phyloP scores from a whole-genome alignment of 331 rosid species.

The Malus hybrid region DNA sequence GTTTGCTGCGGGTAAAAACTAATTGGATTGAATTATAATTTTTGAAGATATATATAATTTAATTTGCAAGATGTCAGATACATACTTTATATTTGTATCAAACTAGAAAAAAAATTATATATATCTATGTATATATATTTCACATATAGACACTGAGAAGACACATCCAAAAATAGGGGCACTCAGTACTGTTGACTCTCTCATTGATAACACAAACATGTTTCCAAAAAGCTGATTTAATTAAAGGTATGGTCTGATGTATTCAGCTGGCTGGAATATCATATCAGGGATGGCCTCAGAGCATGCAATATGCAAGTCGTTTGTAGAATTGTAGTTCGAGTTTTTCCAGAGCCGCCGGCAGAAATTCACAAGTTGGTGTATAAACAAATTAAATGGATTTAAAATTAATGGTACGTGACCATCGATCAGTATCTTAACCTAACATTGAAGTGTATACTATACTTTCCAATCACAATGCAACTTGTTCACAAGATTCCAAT shows the following conservation, averaged over 20 bases:
- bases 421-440: slow-evolving; percentile 1
- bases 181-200: not conserved
- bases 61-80: not conserved
- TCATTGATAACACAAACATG: not conserved
- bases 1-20: not conserved
- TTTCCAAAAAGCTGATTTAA: not conserved
- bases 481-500: slow-evolving; percentile 7
- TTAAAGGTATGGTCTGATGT: not conserved
- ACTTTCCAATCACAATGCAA: not conserved
- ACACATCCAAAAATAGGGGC: not conserved
- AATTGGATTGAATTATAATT: not conserved
- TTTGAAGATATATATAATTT: too few relatives aligned
- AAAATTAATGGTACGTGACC: not conserved
- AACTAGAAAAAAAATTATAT: not conserved
- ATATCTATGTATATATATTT: not conserved
- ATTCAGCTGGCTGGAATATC: not conserved
- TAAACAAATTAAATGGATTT: not conserved
- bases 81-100: not conserved
- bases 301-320: not conserved
- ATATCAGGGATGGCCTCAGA: not conserved
- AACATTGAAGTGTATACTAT: not conserved
- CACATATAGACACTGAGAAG: not conserved
- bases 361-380: not conserved
- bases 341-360: not conserved
- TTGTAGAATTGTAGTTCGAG: not conserved